Percentiles rank a stretch among this genome's conserved stretches.
phyloP scores from a whole-genome alignment of 192 early-diverging fungal genomes.

The Coemansia aciculifera region DNA sequence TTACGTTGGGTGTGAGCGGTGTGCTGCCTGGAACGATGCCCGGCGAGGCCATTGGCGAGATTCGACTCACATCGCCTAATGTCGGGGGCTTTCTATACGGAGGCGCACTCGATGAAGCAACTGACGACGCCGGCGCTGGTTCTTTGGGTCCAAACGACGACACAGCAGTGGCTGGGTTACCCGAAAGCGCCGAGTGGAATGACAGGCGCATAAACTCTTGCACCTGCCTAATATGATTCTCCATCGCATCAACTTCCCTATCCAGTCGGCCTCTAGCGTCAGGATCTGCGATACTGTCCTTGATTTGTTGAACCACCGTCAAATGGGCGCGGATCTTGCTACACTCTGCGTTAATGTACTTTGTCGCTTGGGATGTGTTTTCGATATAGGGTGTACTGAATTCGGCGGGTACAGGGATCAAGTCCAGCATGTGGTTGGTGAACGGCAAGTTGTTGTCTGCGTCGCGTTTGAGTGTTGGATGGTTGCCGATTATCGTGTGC shows the following conservation, averaged over 20 bases:
- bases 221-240: slow-evolving; percentile 40
- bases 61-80: not conserved
- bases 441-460: slow-evolving; percentile 55
- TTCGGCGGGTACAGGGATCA: slow-evolving; percentile 32
- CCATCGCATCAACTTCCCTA: slow-evolving; percentile 26
- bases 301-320: slow-evolving; percentile 36
- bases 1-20: slow-evolving; percentile 30
- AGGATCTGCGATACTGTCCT: slow-evolving; percentile 23
- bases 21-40: slow-evolving; percentile 9
- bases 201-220: slow-evolving; percentile 45
- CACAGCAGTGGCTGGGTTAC: slow-evolving; percentile 34
- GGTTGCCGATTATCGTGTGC: slow-evolving; percentile 48
- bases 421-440: slow-evolving; percentile 48
- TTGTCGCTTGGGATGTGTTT: slow-evolving; percentile 41
- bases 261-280: slow-evolving; percentile 34
- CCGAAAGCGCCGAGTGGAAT: slow-evolving; percentile 38
- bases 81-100: not conserved
- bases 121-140: not conserved
- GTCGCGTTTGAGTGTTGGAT: slow-evolving; percentile 39
- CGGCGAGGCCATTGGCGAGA: not conserved
- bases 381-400: slow-evolving; percentile 24
- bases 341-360: slow-evolving; percentile 41
- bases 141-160: slow-evolving; percentile 33
- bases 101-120: not conserved
- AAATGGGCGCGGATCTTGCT: slow-evolving; percentile 43